phyloP scores from a whole-genome alignment of 352 stramenopile species.

The Phytopythium oedochilum region DNA sequence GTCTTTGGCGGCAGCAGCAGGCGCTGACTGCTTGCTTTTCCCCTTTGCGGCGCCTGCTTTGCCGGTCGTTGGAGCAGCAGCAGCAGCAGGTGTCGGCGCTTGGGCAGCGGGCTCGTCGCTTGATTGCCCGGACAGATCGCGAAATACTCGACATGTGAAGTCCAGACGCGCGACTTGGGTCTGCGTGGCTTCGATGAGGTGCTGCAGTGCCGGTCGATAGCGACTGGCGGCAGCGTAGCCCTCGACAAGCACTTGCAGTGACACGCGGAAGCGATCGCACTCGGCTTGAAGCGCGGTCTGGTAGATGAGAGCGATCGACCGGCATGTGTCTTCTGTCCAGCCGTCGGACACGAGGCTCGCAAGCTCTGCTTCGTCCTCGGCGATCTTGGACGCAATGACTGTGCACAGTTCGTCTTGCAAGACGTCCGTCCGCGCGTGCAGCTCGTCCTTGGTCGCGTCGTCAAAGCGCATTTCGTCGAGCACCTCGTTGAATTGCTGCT shows the following conservation, averaged over 20 bases:
- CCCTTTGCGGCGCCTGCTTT: slow-evolving; percentile 29
- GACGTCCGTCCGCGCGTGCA: slow-evolving; percentile 70
- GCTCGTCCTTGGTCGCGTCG: slow-evolving; percentile 66
- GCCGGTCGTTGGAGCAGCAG: slow-evolving; percentile 6
- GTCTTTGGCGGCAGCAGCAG: slow-evolving; percentile 11
- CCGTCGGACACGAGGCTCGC: slow-evolving; percentile 32
- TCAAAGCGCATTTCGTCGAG: slow-evolving; percentile 84
- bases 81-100: slow-evolving; percentile 2
- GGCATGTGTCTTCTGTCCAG: slow-evolving; percentile 56
- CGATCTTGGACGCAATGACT: slow-evolving; percentile 36
- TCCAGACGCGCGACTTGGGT: slow-evolving; percentile 21
- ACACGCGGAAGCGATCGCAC: slow-evolving; percentile 65
- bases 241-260: slow-evolving; percentile 52
- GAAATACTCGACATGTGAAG: slow-evolving; percentile 35
- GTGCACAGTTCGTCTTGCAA: slow-evolving; percentile 56
- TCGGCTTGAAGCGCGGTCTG: slow-evolving; percentile 61
- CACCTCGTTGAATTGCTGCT: slow-evolving; percentile 73
- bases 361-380: slow-evolving; percentile 45
- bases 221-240: slow-evolving; percentile 43
- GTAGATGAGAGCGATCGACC: slow-evolving; percentile 35
- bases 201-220: slow-evolving; percentile 19
- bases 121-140: slow-evolving; percentile 17
- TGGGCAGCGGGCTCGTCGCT: slow-evolving; percentile 11
- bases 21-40: slow-evolving; percentile 26
- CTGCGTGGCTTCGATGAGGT: slow-evolving; percentile 26